Evolutionary conservation across 192 early-diverging fungal genomes (phyloP), one percentile per base, ranked within the genome.

Genomic region (Entomortierella lignicola): DNA sequence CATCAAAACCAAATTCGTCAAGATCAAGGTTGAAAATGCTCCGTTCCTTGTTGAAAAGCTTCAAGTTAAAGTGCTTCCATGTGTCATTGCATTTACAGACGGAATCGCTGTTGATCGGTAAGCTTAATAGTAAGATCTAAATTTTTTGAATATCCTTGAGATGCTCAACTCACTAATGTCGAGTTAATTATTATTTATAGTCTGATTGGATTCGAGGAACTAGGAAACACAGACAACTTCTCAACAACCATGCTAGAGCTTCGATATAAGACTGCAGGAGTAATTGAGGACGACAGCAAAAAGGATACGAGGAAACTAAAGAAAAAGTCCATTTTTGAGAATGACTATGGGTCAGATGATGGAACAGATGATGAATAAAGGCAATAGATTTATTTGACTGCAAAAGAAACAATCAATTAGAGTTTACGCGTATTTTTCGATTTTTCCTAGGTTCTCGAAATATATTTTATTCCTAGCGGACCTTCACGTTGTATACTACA

Each of bases 21-120:
- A 92, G 62, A 90, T 97, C 65, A 92, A 92, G 63, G 97, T 97
- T 18, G 93, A 94, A 44, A 89, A 93, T 66, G 92, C 90, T 20
- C 94, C 96, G 11, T 99, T 99, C 65, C 77, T 99, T 64, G 95
- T 96, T 7, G 92, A 94, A 54, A 93, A 92, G 80, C 89, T 99
- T 47, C 88, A 94, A 63, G 81, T 99, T 31, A 88, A 93, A 57
- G 82, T 97, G 11, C 86, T 99, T 37, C 97, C 97, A 13, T 97
- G 95, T 69, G 86, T 99, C 55, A 87, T 98, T 18, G 69, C 86
- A 0, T 91, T 96, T 57, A 80, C 90, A 1, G 85, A 97, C 61
- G 95, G 95, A 15, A 79, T 84, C 47, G 84, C 86, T 2, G 90
- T 93, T 0, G 95, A 97, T 66, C 71, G 89, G 85, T 91, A 86